Base-by-base conservation (phyloP, 2,329 filamentous ascomycete genomes). In the Fusarium anthophilum region DNA sequence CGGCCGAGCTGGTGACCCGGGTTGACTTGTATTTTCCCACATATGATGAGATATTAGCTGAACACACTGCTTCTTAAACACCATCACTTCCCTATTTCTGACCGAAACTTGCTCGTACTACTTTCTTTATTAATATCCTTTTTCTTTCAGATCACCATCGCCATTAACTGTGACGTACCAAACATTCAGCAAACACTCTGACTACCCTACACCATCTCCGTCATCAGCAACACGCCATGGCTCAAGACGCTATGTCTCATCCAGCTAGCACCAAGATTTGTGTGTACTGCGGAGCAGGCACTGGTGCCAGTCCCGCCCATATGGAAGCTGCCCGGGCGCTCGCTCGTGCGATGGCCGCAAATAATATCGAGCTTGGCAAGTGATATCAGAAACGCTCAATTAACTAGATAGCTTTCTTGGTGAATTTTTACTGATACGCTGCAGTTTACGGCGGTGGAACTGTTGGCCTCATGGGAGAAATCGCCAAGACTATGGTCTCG, bases 371-470 rank as follows among this genome's bases (percentile, higher is more conserved):
- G 11, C 90, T 99, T 17, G 88, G 45, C 17, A 1, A 17, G 35
- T 26, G 26, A 26, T 26, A 26, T 26, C 26, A 26, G 26, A 26
- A 26, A 26, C 26, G 26, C 26, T 26, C 26, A 26, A 26, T 26
- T 26, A 5, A 26, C 26, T 26, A 5, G 26, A 26, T 26, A 6
- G 26, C 26, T 26, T 26, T 26, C 26, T 26, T 26, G 26, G 26
- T 26, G 5, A 26, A 5, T 26, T 35, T 10, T 28, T 10, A 48
- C 64, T 58, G 24, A 54, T 38, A 45, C 60, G 69, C 63, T 77
- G 44, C 41, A 90, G 95, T 98, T 72, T 99, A 98, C 83, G 96
- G 96, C 75, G 96, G 96, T 76, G 96, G 96, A 79, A 98, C 96
- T 5, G 91, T 94, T 39, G 96, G 96, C 12, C 89, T 99, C 48